A percentile compares a stretch with the other conserved stretches of the same genome.
phyloP scores from a whole-genome alignment of 352 stramenopile species.

The Phytophthora pistaciae region DNA sequence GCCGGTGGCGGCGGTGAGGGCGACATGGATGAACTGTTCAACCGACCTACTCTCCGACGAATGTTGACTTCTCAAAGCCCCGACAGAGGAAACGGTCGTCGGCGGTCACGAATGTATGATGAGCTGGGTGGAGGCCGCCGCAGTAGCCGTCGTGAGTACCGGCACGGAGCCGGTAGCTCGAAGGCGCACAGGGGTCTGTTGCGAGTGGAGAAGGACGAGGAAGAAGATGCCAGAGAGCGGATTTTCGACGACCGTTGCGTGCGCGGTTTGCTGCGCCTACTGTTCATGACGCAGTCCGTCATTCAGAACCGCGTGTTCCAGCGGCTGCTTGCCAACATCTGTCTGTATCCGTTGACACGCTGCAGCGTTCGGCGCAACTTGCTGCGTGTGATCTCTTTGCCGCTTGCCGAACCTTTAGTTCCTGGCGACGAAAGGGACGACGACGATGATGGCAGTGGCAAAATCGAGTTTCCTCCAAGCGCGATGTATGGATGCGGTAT shows the following conservation, averaged over 20 bases:
- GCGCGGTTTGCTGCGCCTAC: constrained; percentile 67
- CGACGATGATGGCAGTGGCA: constrained; percentile 46
- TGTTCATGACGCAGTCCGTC: constrained; percentile 86
- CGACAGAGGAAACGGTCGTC: constrained; percentile 52
- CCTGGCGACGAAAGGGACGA: constrained; percentile 44
- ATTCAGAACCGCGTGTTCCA: constrained; percentile 88
- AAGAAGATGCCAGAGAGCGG: constrained; percentile 64
- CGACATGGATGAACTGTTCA: constrained; percentile 75
- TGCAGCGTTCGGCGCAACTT: constrained; percentile 67
- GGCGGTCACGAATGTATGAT: constrained; percentile 54
- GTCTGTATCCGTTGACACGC: constrained; percentile 79
- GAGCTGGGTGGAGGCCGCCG: constrained; percentile 55
- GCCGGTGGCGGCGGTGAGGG: constrained; percentile 41
- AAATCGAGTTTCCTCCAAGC: constrained; percentile 61
- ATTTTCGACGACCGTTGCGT: constrained; percentile 79
- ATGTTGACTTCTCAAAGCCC: constrained; percentile 83
- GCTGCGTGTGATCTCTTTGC: constrained; percentile 67
- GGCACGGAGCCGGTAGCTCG: constrained; percentile 21
- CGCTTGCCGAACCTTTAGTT: constrained; percentile 54
- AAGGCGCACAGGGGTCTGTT: constrained; percentile 63
- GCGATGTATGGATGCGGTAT: constrained; percentile 65
- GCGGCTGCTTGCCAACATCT: constrained; percentile 82
- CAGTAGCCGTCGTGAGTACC: constrained; percentile 47
- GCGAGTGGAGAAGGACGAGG: constrained; percentile 77
- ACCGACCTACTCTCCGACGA: constrained; percentile 75